Evolutionary conservation across 495 filamentous ascomycete genomes (phyloP), one percentile per base, ranked within the genome.

Genomic region (Trichoderma gamsii): DNA sequence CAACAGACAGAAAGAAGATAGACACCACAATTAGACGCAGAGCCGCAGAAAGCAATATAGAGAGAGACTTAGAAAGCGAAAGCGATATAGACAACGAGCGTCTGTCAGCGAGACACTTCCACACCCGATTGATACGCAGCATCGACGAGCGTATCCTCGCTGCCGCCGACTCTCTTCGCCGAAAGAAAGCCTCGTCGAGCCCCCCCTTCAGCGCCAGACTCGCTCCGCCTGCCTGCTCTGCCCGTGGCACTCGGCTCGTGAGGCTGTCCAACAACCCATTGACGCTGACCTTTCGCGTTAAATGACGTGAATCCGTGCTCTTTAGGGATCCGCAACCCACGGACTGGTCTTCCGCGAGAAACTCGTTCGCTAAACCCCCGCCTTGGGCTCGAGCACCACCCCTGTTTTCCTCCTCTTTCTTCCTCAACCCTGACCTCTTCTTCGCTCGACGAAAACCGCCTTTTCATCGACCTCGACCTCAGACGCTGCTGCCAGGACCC

Each of bases 281-380:
- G 56, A 61, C 23, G 27, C 25, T 29, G 56, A 25, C 25, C 56
- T 21, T 61, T 61, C 56, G 56, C 56, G 56, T 61, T 61, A 61
- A 61, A 61, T 61, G 56, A 61, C 56, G 56, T 61, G 56, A 61
- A 61, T 61, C 56, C 56, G 56, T 61, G 56, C 56, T 61, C 56
- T 13, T 32, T 61, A 29, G 29, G 56, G 56, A 61, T 61, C 56
- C 56, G 56, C 56, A 29, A 32, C 56, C 56, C 56, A 61, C 56
- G 56, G 56, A 61, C 56, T 38, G 13, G 56, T 61, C 56, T 61
- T 61, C 56, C 56, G 25, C 56, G 29, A 61, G 56, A 61, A 61
- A 61, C 56, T 61, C 56, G 56, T 61, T 61, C 56, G 56, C 56
- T 32, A 61, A 52, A 61, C 56, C 56, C 56, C 56, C 56, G 56